Evolutionary conservation across 2,329 filamentous ascomycete genomes (phyloP).

Genomic region (Colletotrichum echinochloae): DNA sequence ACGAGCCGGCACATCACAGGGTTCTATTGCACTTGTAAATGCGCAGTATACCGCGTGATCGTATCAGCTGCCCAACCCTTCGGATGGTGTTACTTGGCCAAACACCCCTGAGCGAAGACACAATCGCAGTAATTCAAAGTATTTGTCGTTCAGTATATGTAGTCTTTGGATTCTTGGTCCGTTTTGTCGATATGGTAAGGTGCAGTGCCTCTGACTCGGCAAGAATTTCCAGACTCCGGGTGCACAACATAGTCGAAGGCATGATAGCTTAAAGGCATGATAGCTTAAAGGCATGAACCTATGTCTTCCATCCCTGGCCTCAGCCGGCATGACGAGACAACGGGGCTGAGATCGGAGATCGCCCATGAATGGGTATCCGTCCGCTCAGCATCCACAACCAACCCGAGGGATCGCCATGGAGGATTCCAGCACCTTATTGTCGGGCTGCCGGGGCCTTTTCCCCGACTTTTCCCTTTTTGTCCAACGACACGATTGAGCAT

Average conservation of each 20-base stretch:
- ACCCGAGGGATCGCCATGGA: slow-evolving; percentile 30
- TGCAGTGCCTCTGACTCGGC: too few relatives aligned
- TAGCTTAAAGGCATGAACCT: slow-evolving; percentile 9
- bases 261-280: not conserved
- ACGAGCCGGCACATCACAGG: not conserved
- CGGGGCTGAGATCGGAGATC: slow-evolving; percentile 30
- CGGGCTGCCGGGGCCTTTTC: not conserved
- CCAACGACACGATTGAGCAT: slow-evolving; percentile 14
- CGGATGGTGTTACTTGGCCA: not conserved
- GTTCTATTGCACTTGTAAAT: too few relatives aligned
- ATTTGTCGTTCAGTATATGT: too few relatives aligned
- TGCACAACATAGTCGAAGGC: not conserved
- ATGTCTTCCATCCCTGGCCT: not conserved
- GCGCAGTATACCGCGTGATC: not conserved
- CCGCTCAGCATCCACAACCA: slow-evolving; percentile 7
- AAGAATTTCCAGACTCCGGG: not conserved
- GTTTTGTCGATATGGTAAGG: too few relatives aligned
- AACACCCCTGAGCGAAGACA: not conserved
- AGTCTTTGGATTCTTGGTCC: too few relatives aligned
- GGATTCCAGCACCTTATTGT: not conserved
- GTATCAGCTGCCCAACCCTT: not conserved
- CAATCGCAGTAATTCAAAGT: not conserved
- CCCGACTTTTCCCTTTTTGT: not conserved
- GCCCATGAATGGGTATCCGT: not conserved
- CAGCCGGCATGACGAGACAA: slow-evolving; percentile 24